Evolutionary conservation across 1,139 yeast genomes (phyloP).

Genomic region (Candida tetrigidarum): DNA sequence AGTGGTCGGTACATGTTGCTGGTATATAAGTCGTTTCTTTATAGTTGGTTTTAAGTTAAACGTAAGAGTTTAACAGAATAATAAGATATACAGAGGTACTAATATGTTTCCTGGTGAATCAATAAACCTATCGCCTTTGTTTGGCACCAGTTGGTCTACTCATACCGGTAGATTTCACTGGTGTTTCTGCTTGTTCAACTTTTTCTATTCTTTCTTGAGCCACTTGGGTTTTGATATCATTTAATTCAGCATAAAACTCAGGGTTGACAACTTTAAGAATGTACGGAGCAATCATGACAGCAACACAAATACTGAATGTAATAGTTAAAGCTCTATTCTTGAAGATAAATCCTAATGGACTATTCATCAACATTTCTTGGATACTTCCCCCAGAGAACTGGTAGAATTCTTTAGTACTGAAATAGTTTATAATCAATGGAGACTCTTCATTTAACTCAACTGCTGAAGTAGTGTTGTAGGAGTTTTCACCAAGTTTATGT

Average conservation of each 20-base stretch:
- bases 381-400: conserved; percentile 39
- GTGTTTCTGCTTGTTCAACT: conserved; percentile 12
- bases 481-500: conserved; percentile 23
- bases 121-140: conserved; percentile 13
- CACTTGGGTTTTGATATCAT: conserved; percentile 28
- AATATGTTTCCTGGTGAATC: neutral
- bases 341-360: conserved; percentile 51
- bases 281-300: conserved; percentile 41
- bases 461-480: conserved; percentile 24
- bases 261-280: conserved; percentile 37
- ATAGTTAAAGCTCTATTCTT: conserved; percentile 39
- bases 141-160: conserved; percentile 9
- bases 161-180: conserved; percentile 10
- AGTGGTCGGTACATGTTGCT: conserved; percentile 24
- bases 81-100: neutral
- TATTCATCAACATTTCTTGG: conserved; percentile 36
- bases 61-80: conserved; percentile 20
- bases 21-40: conserved; percentile 24
- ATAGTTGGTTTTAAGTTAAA: conserved; percentile 27
- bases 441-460: conserved; percentile 18
- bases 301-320: conserved; percentile 32
- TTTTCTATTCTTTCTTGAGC: conserved; percentile 13
- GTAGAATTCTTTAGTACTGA: conserved; percentile 35
- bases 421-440: conserved; percentile 29
- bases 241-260: conserved; percentile 40